Conservation (phyloP, 2,329 filamentous ascomycete species). For the Coniochaeta prunicola region DNA sequence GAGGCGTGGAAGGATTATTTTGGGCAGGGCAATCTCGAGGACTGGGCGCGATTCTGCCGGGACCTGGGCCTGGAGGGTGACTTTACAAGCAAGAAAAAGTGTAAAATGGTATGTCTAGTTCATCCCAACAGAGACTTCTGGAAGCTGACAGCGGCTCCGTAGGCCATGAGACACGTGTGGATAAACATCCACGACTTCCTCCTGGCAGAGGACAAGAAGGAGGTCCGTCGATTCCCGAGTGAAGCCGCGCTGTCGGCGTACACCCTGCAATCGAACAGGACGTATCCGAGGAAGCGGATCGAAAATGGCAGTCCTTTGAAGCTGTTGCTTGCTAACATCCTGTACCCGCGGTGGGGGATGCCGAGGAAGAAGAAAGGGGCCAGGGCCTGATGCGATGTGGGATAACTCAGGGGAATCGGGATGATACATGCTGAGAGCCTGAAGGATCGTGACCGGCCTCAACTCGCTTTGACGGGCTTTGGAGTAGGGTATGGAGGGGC, state of each 20-base stretch:
- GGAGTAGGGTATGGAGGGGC: too few species aligned
- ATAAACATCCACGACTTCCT: slow-evolving; percentile 46
- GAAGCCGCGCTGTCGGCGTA: slow-evolving; percentile 25
- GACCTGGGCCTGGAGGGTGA: slow-evolving; percentile 32
- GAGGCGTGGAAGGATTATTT: slow-evolving; percentile 22
- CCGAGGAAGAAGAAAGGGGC: background rate
- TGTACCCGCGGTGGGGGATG: background rate
- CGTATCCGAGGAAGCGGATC: slow-evolving; percentile 39
- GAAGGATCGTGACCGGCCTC: background rate
- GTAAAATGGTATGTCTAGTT: slow-evolving; percentile 30
- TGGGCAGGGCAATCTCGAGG: slow-evolving; percentile 22
- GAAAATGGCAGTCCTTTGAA: slow-evolving; percentile 12
- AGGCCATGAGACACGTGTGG: slow-evolving; percentile 34
- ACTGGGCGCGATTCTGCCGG: slow-evolving; percentile 36
- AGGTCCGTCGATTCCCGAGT: slow-evolving; percentile 21
- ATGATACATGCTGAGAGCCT: background rate
- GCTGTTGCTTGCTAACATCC: background rate
- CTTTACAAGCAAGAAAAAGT: slow-evolving; percentile 35
- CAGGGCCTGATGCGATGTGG: background rate
- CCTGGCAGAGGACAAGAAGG: slow-evolving; percentile 17
- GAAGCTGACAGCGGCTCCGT: background rate
- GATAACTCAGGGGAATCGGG: background rate
- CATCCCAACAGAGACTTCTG: too few species aligned
- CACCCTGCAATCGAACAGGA: slow-evolving; percentile 20
- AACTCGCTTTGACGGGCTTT: background rate